Evolutionary conservation across 1,284 basidiomycete genomes (phyloP).

Genomic region (Trametes polyzona): DNA sequence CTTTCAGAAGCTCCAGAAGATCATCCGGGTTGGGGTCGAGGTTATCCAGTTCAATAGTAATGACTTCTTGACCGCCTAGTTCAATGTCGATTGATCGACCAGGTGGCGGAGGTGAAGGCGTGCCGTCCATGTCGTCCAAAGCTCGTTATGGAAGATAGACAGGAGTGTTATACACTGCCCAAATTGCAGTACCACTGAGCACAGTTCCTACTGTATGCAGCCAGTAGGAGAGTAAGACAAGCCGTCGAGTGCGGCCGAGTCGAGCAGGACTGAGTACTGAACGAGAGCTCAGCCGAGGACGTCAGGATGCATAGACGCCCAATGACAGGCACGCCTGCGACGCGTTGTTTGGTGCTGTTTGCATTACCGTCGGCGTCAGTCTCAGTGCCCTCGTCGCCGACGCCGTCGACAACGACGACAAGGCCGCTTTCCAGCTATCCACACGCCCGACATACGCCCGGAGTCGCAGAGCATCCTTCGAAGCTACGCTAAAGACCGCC

Average conservation of each 20-base stretch:
- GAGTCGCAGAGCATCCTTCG: not conserved
- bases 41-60: slow-evolving; percentile 78
- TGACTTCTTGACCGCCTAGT: slow-evolving; percentile 77
- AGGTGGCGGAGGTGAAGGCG: slow-evolving; percentile 31
- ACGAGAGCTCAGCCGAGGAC: not conserved
- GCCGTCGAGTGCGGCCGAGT: not conserved
- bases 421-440: slow-evolving; percentile 18
- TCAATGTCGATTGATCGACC: slow-evolving; percentile 57
- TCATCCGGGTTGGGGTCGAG: slow-evolving; percentile 76
- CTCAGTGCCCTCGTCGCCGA: slow-evolving; percentile 26
- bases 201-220: not conserved
- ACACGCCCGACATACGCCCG: not conserved
- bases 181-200: not conserved
- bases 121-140: slow-evolving; percentile 25
- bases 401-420: slow-evolving; percentile 34
- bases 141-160: not conserved
- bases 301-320: slow-evolving; percentile 7
- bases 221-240: not conserved
- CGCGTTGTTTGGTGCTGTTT: slow-evolving; percentile 29
- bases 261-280: not conserved
- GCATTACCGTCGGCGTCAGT: slow-evolving; percentile 19
- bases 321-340: slow-evolving; percentile 1
- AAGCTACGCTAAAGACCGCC: not conserved
- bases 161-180: not conserved
- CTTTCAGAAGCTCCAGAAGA: slow-evolving; percentile 69